phyloP scores from a whole-genome alignment of 2,329 filamentous ascomycete genomes.

The Neurospora sp. region DNA sequence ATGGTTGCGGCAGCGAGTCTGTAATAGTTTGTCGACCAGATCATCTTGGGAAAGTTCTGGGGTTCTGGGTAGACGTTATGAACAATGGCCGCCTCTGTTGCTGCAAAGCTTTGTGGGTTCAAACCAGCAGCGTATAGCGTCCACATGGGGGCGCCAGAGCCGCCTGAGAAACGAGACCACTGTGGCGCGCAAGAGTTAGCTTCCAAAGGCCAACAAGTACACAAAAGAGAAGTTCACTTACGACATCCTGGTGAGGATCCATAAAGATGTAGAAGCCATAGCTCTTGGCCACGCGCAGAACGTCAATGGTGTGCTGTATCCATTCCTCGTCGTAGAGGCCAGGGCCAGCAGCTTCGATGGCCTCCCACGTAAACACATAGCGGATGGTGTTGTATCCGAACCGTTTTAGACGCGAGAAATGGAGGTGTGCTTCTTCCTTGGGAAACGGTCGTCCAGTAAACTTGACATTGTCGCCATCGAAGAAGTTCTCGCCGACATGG shows the following conservation, averaged over 20 bases:
- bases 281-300: constrained; percentile 71
- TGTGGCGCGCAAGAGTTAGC: constrained; percentile 22
- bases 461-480: constrained; percentile 82
- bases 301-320: constrained; percentile 80
- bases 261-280: constrained; percentile 97
- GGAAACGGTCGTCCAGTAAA: constrained; percentile 83
- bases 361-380: constrained; percentile 98
- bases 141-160: constrained; percentile 95
- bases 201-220: neutral
- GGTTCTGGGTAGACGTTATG: constrained; percentile 89
- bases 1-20: constrained; percentile 80
- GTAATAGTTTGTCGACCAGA: constrained; percentile 97
- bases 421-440: constrained; percentile 69
- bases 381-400: constrained; percentile 95
- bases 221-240: constrained; percentile 32
- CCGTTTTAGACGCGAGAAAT: constrained; percentile 76
- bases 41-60: constrained; percentile 90
- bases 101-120: constrained; percentile 74
- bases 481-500: constrained; percentile 69
- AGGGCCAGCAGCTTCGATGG: constrained; percentile 87
- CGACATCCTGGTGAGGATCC: constrained; percentile 97
- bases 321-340: constrained; percentile 90
- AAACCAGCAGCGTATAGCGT: constrained; percentile 90
- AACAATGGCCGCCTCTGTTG: constrained; percentile 84
- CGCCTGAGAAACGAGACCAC: constrained; percentile 93